Base-by-base conservation (phyloP, 441 rosid genomes). In the Mallotus japonicus region DNA sequence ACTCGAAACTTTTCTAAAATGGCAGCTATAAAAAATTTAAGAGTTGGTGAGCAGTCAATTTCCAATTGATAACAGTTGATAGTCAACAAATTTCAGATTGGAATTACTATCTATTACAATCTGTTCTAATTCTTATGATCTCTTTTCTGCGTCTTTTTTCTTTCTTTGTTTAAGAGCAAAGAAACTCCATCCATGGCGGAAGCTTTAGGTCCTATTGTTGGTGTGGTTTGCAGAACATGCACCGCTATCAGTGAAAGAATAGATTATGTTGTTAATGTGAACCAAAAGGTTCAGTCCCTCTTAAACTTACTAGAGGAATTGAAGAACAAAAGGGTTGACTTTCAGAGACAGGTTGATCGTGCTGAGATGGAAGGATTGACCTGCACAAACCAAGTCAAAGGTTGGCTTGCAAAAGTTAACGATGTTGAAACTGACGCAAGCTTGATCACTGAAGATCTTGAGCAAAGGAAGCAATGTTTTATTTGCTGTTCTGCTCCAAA, bases 311-410 rank as follows among this genome's bases (percentile, higher is more conserved):
- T 57, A 15, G 19, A 55, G 65, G 88, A 82, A 10, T 55, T 83
- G 79, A 76, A 74, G 70, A 82, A 81, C 74, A 74, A 57, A 76
- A 83, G 81, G 20, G 82, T 80, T 69, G 88, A 85, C 78, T 62
- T 85, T 54, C 67, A 60, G 51, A 19, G 10, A 74, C 58, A 53
- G 62, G 76, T 81, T 59, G 82, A 70, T 44, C 58, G 10, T 72
- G 76, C 81, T 60, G 69, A 81, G 44, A 57, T 80, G 22, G 73
- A 80, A 61, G 90, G 87, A 22, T 62, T 76, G 56, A 78, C 62
- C 71, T 63, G 77, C 75, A 75, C 82, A 62, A 75, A 71, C 73
- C 81, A 64, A 69, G 81, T 81, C 53, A 76, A 54, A 69, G 77
- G 73, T 55, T 85, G 87, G 87, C 78, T 84, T 34, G 59, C 65